These are phyloP conservation scores for Phytophthora capsici DNA, from an alignment of 352 stramenopile species.

Conservation along the genomic window DNA sequence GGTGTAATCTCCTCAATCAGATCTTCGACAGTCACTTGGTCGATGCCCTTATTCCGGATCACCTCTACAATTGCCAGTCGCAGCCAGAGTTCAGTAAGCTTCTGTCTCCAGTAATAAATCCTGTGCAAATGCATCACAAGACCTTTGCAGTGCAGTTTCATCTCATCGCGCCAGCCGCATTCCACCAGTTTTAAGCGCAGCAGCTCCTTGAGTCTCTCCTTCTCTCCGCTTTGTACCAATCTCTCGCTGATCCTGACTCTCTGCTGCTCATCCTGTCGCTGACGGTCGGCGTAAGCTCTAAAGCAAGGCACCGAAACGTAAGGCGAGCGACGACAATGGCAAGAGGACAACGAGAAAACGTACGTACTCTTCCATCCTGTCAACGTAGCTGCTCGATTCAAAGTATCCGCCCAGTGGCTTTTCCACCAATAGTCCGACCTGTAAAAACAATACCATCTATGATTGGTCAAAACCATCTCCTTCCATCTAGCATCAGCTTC, in stretches of 20 bases:
- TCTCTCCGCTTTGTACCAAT: conserved; percentile 90
- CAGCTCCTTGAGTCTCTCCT: conserved; percentile 91
- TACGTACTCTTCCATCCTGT: conserved; percentile 42
- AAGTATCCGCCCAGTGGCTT: conserved; percentile 2
- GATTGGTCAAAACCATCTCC: conserved; percentile 23
- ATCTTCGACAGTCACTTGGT: conserved; percentile 96
- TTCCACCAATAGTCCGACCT: conserved; percentile 35
- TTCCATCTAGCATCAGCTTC: not conserved
- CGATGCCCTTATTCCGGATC: conserved; percentile 93
- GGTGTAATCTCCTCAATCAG: conserved; percentile 93
- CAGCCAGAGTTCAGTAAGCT: not conserved
- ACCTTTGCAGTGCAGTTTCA: conserved; percentile 91
- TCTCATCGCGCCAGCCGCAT: conserved; percentile 93
- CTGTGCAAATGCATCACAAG: not conserved
- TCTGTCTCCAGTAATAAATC: too few species aligned
- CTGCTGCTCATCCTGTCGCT: conserved; percentile 74
- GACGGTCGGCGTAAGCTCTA: conserved; percentile 58
- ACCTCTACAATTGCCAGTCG: conserved; percentile 66
- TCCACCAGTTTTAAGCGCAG: conserved; percentile 88
- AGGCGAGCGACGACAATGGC: conserved; percentile 2
- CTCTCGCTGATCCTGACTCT: conserved; percentile 87
- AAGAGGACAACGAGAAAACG: conserved; percentile 14
- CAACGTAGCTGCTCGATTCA: too few species aligned
- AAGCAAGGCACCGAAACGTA: conserved; percentile 18
- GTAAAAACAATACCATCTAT: not conserved